Evolutionary conservation across 108 stramenopile species (phyloP), one percentile per base, ranked within the genome.

Genomic region (Hondaea fermentalgiana): DNA sequence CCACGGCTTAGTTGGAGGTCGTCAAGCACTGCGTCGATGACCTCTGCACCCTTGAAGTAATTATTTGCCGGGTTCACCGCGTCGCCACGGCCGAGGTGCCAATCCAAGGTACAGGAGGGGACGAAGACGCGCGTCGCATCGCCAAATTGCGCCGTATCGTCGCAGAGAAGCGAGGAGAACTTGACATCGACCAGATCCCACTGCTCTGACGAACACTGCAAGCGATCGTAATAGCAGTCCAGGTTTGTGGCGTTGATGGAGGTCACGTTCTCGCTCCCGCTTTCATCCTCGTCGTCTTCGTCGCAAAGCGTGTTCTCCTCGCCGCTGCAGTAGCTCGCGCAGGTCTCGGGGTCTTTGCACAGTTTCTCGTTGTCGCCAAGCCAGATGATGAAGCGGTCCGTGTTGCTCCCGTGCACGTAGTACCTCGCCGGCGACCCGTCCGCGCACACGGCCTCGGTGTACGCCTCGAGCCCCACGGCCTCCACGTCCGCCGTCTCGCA

Each of bases 401-500:
- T 44, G 49, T 28, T 29, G 71, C 72, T 72, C 69, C 16, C 35
- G n/a, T 29, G 8, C 10, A 88, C 28, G 25, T 69, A 69, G 51
- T 83, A 83, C 76, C 16, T 53, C 45, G 10, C 76, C 76, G n/a
- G 19, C 12, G 76, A 83, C 76, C 76, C 76, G n/a, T 83, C 76
- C 51, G 17, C 1, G 76, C 76, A 83, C 51, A 12, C 23, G 14
- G 76, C 76, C 10, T 53, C 76, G 8, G 76, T 6, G 49, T 83
- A 42, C 64, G 42, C 17, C 21, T 23, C 42, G 42, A 69, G 64
- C 64, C 6, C 64, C 64, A 69, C 64, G 35, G 42, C 21, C 64
- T 28, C 64, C 64, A 69, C 6, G 35, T 0, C 17, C 14, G 1
- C 64, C 42, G 64, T 69, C 64, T 28, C 64, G 42, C 64, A 42